Conservation (phyloP, 768 basidiomycete genomes). For the Rhodotorula kratochvilovae region DNA sequence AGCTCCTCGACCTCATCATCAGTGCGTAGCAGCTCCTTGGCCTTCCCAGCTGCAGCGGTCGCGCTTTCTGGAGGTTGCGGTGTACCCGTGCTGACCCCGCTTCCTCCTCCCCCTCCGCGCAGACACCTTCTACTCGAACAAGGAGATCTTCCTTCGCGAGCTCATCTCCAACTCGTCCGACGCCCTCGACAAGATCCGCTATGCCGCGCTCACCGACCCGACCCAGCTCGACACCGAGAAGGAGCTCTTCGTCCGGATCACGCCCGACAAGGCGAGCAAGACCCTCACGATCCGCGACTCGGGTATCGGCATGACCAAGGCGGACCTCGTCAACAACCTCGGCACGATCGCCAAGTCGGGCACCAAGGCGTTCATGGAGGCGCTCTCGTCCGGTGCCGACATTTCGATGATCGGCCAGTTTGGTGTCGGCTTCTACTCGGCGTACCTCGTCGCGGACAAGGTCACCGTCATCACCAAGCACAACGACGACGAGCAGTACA, state of each 20-base stretch:
- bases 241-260: slow-evolving; percentile 91
- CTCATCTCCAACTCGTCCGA: slow-evolving; percentile 95
- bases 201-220: slow-evolving; percentile 89
- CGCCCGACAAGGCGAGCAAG: slow-evolving; percentile 93
- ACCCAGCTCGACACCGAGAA: slow-evolving; percentile 80
- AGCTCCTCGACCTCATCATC: slow-evolving; percentile 97
- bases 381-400: slow-evolving; percentile 60
- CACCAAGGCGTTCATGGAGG: slow-evolving; percentile 97
- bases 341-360: slow-evolving; percentile 54
- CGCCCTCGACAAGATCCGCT: slow-evolving; percentile 98
- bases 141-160: slow-evolving; percentile 95
- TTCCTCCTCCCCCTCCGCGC: slow-evolving; percentile 1
- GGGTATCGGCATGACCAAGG: slow-evolving; percentile 99
- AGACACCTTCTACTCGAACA: slow-evolving; percentile 99
- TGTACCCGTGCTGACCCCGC: neutral
- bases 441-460: slow-evolving; percentile 96
- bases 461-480: slow-evolving; percentile 99
- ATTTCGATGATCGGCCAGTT: slow-evolving; percentile 49
- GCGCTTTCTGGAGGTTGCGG: neutral
- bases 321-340: slow-evolving; percentile 95
- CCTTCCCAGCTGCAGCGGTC: neutral
- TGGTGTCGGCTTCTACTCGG: slow-evolving; percentile 99
- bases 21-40: slow-evolving; percentile 55
- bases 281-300: slow-evolving; percentile 84
- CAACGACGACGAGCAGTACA: slow-evolving; percentile 99